phyloP scores from a whole-genome alignment of 176 grass and related monocot species.

The Eleusine coracana region DNA sequence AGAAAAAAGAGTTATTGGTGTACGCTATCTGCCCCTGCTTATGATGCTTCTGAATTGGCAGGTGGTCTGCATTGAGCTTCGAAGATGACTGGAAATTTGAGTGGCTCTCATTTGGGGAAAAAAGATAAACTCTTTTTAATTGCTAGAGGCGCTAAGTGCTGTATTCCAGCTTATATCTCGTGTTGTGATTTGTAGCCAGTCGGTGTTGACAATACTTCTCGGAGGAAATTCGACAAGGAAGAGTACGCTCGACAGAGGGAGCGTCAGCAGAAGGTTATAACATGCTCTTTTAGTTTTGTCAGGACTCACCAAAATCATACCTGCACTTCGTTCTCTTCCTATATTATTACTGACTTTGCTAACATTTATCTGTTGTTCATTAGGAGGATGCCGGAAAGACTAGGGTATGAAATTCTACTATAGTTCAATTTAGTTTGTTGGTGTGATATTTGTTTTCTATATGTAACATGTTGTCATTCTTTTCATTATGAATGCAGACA shows the following conservation, averaged over 20 bases:
- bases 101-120: not conserved
- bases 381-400: constrained; percentile 63
- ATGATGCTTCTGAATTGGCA: constrained; percentile 14
- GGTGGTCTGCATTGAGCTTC: constrained; percentile 1
- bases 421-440: not conserved
- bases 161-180: constrained; percentile 21
- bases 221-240: constrained; percentile 93
- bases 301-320: not conserved
- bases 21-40: not conserved
- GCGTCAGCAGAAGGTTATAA: constrained; percentile 70
- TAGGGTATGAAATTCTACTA: constrained; percentile 55
- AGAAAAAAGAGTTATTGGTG: not conserved
- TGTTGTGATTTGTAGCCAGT: constrained; percentile 56
- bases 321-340: constrained; percentile 5
- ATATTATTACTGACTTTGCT: constrained; percentile 24
- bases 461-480: not conserved
- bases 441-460: not conserved
- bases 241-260: constrained; percentile 91
- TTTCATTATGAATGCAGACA: constrained; percentile 49
- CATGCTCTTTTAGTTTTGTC: not conserved
- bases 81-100: constrained; percentile 65
- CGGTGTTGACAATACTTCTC: constrained; percentile 85
- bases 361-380: constrained; percentile 20
- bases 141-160: not conserved
- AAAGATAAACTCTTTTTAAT: not conserved